Percentiles rank a stretch among this genome's conserved stretches.
Evolutionary conservation across 192 early-diverging fungal species (phyloP).

Genomic region (Phlyctochytrium bullatum): DNA sequence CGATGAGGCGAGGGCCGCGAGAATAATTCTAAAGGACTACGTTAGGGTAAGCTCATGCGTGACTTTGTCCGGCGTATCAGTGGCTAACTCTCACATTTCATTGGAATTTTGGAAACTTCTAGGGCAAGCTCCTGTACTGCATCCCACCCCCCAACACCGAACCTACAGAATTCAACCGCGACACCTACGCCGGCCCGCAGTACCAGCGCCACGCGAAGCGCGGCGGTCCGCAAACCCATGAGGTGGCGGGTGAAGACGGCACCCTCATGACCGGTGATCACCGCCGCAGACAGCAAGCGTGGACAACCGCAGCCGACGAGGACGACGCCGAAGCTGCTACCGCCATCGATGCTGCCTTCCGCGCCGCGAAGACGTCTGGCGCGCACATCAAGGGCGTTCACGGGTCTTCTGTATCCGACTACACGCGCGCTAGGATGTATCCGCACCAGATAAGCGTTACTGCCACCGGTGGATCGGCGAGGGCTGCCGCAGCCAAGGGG

Average conservation of each 20-base stretch:
- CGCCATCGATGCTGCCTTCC: conserved; percentile 12
- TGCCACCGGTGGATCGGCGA: conserved; percentile 16
- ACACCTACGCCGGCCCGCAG: conserved; percentile 68
- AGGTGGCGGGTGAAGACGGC: conserved; percentile 34
- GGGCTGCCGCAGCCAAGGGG: too few relatives aligned
- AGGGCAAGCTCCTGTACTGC: conserved; percentile 91
- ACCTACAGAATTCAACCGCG: conserved; percentile 77
- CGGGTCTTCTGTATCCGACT: conserved; percentile 25
- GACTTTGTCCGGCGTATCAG: too few relatives aligned
- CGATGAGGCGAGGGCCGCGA: conserved; percentile 94
- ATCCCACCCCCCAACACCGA: conserved; percentile 70
- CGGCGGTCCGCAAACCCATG: conserved; percentile 32
- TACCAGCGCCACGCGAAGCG: conserved; percentile 40
- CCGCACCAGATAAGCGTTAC: conserved; percentile 50
- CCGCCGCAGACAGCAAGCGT: too few relatives aligned
- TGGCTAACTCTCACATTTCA: too few relatives aligned
- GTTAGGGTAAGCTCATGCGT: conserved; percentile 57
- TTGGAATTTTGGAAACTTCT: not conserved
- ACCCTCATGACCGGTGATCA: too few relatives aligned
- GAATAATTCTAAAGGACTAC: conserved; percentile 98
- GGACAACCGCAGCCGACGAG: conserved; percentile 24
- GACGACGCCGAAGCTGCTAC: conserved; percentile 32
- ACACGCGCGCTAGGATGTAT: conserved; percentile 58
- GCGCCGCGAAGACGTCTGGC: conserved; percentile 16
- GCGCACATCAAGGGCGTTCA: conserved; percentile 27